phyloP scores from a whole-genome alignment of 2,329 filamentous ascomycete species.

The Aspergillus fructus region DNA sequence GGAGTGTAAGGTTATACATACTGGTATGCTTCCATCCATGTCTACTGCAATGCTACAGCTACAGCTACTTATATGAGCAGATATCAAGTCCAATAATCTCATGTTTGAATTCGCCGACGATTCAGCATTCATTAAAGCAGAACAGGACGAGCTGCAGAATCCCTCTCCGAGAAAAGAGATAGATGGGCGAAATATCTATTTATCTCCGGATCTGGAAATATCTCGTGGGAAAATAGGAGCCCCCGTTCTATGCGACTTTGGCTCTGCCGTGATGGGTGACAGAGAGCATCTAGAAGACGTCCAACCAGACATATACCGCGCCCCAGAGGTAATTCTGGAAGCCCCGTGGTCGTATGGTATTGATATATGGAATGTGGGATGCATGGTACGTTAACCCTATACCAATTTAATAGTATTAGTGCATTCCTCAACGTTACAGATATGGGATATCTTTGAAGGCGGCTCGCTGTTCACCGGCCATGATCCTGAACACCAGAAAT shows the following conservation, averaged over 20 bases:
- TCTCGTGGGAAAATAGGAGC: constrained; percentile 29
- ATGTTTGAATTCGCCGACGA: constrained; percentile 45
- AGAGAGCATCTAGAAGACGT: constrained; percentile 29
- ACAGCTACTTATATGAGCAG: constrained; percentile 22
- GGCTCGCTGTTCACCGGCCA: constrained; percentile 44
- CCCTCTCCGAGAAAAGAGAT: constrained; percentile 46
- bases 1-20: constrained; percentile 48
- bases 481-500: constrained; percentile 40
- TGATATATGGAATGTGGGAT: constrained; percentile 39
- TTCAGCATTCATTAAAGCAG: constrained; percentile 41
- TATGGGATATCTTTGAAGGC: constrained; percentile 53
- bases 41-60: constrained; percentile 4
- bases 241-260: constrained; percentile 52
- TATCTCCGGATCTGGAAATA: constrained; percentile 36
- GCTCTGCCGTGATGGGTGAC: constrained; percentile 44
- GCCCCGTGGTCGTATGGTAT: constrained; percentile 47
- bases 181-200: constrained; percentile 44
- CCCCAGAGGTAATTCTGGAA: constrained; percentile 49
- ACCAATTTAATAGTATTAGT: background rate
- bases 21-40: constrained; percentile 33
- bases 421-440: constrained; percentile 29
- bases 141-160: constrained; percentile 39
- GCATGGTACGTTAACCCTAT: background rate
- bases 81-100: constrained; percentile 51
- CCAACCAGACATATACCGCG: constrained; percentile 36